phyloP scores from a whole-genome alignment of 169 alveolate genomes.

The Eimeria falciformis region DNA sequence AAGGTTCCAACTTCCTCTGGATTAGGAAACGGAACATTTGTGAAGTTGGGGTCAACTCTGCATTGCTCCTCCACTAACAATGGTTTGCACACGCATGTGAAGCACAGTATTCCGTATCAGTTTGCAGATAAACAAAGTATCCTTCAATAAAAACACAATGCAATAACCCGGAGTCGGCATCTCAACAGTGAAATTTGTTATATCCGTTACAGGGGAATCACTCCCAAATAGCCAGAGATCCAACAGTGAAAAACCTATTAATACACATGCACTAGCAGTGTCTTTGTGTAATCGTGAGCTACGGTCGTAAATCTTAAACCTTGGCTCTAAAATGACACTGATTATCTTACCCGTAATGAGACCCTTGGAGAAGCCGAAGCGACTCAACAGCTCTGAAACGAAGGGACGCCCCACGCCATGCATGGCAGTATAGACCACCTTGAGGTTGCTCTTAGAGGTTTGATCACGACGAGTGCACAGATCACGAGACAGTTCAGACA shows the following conservation, averaged over 20 bases:
- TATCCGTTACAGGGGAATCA: no score
- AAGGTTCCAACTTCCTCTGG: slow-evolving; percentile 89
- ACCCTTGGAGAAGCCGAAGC: slow-evolving; percentile 80
- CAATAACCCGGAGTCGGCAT: no score
- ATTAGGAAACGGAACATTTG: slow-evolving; percentile 89
- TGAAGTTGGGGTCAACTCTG: slow-evolving; percentile 88
- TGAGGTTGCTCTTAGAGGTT: slow-evolving; percentile 80
- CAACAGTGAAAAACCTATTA: not conserved
- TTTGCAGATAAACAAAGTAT: not conserved
- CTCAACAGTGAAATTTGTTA: no score
- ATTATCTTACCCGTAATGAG: slow-evolving; percentile 1
- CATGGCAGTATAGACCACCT: slow-evolving; percentile 89
- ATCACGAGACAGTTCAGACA: slow-evolving; percentile 79
- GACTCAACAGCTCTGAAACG: slow-evolving; percentile 81
- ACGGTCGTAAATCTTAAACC: no score
- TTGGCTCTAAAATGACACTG: no score
- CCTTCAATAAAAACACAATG: not conserved
- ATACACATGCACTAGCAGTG: not conserved
- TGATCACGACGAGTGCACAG: slow-evolving; percentile 76
- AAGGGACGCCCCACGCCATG: slow-evolving; percentile 90
- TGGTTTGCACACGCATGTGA: slow-evolving; percentile 70
- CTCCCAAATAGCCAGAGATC: no score
- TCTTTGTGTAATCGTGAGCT: not conserved
- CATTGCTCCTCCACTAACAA: slow-evolving; percentile 82
- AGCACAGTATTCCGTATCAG: not conserved